Conservation (phyloP, 306 rosid genomes). For the Abrus pulchellus region DNA sequence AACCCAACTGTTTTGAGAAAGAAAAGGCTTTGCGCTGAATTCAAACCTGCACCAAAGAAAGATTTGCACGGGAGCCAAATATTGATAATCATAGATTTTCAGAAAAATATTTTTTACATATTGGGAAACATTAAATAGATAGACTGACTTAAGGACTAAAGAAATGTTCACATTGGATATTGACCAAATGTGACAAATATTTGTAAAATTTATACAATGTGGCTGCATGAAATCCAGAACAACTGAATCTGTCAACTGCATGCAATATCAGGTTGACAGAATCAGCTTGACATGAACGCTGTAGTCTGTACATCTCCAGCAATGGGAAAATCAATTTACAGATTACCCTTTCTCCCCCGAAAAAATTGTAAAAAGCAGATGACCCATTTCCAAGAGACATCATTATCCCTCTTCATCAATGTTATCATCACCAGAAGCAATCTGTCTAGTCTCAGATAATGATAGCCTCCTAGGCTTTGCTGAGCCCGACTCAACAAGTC, state of each 20-base stretch:
- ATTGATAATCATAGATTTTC: conserved; percentile 52
- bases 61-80: conserved; percentile 59
- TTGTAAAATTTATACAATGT: conserved; percentile 83
- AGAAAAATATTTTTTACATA: conserved; percentile 56
- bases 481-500: conserved; percentile 79
- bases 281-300: conserved; percentile 65
- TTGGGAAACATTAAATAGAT: conserved; percentile 50
- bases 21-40: conserved; percentile 39
- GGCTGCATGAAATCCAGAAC: conserved; percentile 72
- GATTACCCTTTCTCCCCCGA: conserved; percentile 73
- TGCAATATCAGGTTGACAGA: conserved; percentile 63
- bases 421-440: conserved; percentile 77
- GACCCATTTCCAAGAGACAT: conserved; percentile 59
- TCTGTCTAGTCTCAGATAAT: conserved; percentile 80
- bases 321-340: conserved; percentile 85
- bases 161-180: conserved; percentile 82
- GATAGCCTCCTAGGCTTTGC: conserved; percentile 80
- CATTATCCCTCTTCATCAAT: conserved; percentile 77
- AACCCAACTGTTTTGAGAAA: conserved; percentile 36
- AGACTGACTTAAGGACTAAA: conserved; percentile 57
- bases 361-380: conserved; percentile 66
- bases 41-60: conserved; percentile 46
- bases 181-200: conserved; percentile 75
- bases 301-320: conserved; percentile 80
- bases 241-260: conserved; percentile 69